phyloP scores from a whole-genome alignment of 2,329 filamentous ascomycete species.

The Alternaria novae-zelandiae region DNA sequence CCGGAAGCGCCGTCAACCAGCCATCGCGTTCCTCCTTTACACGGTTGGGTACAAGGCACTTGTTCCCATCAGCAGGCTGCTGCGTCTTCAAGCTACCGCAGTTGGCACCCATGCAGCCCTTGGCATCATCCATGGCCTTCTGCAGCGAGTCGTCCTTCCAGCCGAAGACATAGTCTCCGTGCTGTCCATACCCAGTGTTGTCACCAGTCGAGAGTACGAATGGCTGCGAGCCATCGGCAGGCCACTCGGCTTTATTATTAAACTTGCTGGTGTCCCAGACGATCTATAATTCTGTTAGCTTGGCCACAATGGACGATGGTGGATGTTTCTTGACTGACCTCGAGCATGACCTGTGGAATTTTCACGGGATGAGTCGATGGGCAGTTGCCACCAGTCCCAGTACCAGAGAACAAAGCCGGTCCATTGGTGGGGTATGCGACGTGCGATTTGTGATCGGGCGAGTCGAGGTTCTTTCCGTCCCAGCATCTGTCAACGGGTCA shows the following conservation, averaged over 20 bases:
- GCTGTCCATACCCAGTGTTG: constrained; percentile 31
- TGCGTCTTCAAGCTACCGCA: constrained; percentile 37
- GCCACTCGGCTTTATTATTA: constrained; percentile 44
- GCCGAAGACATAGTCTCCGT: constrained; percentile 41
- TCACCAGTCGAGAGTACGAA: constrained; percentile 36
- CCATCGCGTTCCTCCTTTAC: constrained; percentile 35
- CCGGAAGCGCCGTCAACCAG: constrained; percentile 28
- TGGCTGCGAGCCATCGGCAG: constrained; percentile 34
- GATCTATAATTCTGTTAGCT: constrained; percentile 13
- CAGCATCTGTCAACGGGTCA: constrained; percentile 54
- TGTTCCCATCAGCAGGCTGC: constrained; percentile 24
- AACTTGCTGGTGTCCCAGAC: constrained; percentile 54
- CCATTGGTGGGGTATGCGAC: constrained; percentile 51
- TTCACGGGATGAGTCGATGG: constrained; percentile 53
- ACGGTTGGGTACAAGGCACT: constrained; percentile 28
- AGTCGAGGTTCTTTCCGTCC: constrained; percentile 58
- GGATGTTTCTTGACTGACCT: constrained; percentile 28
- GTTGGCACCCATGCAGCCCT: constrained; percentile 36
- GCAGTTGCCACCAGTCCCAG: constrained; percentile 44
- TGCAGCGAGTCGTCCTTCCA: constrained; percentile 40
- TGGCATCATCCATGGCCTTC: constrained; percentile 39
- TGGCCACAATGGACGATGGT: no score
- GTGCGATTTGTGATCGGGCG: constrained; percentile 58
- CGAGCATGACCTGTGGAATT: constrained; percentile 56
- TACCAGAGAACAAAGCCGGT: constrained; percentile 29